phyloP scores from a whole-genome alignment of 1,139 yeast species.

The Sporopachydermia cereana region DNA sequence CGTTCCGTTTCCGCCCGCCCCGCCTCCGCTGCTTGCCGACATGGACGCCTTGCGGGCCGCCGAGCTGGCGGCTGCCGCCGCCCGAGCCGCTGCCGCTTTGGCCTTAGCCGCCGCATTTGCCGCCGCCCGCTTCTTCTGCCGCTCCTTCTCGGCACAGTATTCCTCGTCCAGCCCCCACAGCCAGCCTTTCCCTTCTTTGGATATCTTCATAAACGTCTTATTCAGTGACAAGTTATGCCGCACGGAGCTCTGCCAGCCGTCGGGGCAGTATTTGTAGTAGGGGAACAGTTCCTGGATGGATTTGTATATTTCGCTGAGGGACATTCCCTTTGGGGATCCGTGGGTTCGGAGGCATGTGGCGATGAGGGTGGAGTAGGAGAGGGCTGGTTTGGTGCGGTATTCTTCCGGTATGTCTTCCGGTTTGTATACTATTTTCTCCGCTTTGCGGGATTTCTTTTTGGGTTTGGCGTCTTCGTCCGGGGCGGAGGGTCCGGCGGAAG shows the following conservation, averaged over 20 bases:
- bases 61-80: slow-evolving; percentile 12
- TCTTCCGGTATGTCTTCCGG: slow-evolving; percentile 79
- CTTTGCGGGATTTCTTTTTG: slow-evolving; percentile 35
- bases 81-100: slow-evolving; percentile 16
- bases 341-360: slow-evolving; percentile 63
- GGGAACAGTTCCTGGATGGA: slow-evolving; percentile 84
- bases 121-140: slow-evolving; percentile 55
- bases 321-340: slow-evolving; percentile 59
- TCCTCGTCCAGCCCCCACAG: slow-evolving; percentile 85
- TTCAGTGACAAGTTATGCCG: slow-evolving; percentile 80
- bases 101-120: slow-evolving; percentile 40
- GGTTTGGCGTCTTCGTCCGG: slow-evolving; percentile 6
- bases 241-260: slow-evolving; percentile 95
- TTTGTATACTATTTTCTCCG: slow-evolving; percentile 43
- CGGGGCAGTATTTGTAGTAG: slow-evolving; percentile 84
- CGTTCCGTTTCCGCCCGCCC: slow-evolving; percentile 10
- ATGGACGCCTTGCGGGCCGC: slow-evolving; percentile 6
- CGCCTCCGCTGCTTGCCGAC: slow-evolving; percentile 8
- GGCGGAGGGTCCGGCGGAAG: slow-evolving; percentile 13
- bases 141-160: slow-evolving; percentile 71
- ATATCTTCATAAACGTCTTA: slow-evolving; percentile 68
- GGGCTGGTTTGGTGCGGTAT: slow-evolving; percentile 70
- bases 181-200: slow-evolving; percentile 84
- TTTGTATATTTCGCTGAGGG: slow-evolving; percentile 74
- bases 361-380: slow-evolving; percentile 69